Percentiles rank a stretch among this genome's conserved stretches.
These are phyloP conservation scores for Aspergillus conjunctus DNA, from an alignment of 495 filamentous ascomycete genomes.

Conservation along the genomic window DNA sequence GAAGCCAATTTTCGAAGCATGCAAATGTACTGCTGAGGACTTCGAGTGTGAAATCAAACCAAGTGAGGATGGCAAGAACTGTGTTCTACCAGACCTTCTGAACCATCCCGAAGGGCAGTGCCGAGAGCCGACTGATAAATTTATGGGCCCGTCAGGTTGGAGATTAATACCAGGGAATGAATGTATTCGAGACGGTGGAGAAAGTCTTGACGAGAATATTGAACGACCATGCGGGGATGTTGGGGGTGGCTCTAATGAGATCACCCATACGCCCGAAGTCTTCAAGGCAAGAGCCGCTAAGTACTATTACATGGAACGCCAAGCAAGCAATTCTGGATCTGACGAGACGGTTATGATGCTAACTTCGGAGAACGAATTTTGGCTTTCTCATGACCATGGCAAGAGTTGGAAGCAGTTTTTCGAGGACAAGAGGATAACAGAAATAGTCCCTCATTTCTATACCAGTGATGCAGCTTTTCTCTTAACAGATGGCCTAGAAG, in stretches of 20 bases:
- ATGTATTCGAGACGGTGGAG: conserved; percentile 64
- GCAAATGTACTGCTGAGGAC: conserved; percentile 78
- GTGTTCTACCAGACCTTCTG: conserved; percentile 59
- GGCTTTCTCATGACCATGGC: conserved; percentile 78
- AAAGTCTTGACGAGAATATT: conserved; percentile 46
- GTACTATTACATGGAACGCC: conserved; percentile 85
- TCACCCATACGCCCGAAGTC: conserved; percentile 53
- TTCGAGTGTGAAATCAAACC: conserved; percentile 93
- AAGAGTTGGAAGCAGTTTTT: conserved; percentile 74
- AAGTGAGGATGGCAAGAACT: conserved; percentile 63
- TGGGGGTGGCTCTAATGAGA: conserved; percentile 52
- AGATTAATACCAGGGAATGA: conserved; percentile 88
- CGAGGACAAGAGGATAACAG: conserved; percentile 61
- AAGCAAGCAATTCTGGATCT: conserved; percentile 57
- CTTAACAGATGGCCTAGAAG: conserved; percentile 65
- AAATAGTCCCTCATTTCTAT: conserved; percentile 73
- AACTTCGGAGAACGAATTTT: conserved; percentile 64
- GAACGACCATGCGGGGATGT: conserved; percentile 55
- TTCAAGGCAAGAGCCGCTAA: conserved; percentile 60
- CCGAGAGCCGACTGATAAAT: conserved; percentile 65
- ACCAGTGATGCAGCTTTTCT: conserved; percentile 85
- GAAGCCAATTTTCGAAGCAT: conserved; percentile 61
- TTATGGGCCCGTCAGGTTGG: conserved; percentile 84
- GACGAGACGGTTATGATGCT: conserved; percentile 89
- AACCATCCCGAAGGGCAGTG: conserved; percentile 62